Base-by-base conservation (phyloP, 2,329 filamentous ascomycete species). In the Botryotinia globosa region DNA sequence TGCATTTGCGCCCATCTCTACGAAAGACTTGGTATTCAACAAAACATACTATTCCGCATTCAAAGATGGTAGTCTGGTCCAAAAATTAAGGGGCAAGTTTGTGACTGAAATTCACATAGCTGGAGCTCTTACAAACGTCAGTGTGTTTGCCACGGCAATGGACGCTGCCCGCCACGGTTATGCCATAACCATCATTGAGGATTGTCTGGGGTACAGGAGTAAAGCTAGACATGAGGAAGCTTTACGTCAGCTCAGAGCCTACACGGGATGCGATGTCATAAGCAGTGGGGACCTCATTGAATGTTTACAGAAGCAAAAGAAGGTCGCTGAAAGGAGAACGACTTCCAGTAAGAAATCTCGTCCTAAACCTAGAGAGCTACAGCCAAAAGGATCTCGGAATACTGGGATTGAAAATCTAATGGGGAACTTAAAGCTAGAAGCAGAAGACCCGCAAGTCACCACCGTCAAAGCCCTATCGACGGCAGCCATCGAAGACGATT, bases 11-110 rank as follows among this genome's bases (percentile, higher is more conserved):
- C 62, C 70, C n/a, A 62, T 72, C 65, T 69, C 56, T 22, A n/a
- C 54, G 56, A 72, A 72, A 59, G 89, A 91, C 74, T 79, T 86
- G 61, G 80, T 84, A 63, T 81, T 90, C 71, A 83, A 77, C 25
- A 98, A 97, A 81, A 89, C 89, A 8, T 88, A 93, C 77, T 98
- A 98, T 82, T 98, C 96, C 6, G 94, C 94, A 22, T 94, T 98
- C 80, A 88, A 90, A 70, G 89, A 88, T 14, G 93, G 91, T 0
- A 87, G 88, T 66, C 85, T 98, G 25, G 86, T 98, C 12, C 86
- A 91, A 67, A 86, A 89, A n/a, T 83, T 98, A 63, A 89, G 94
- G n/a, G 90, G 90, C n/a, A 92, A 90, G 75, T 90, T 98, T 76
- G 89, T 97, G 73, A 97, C 94, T 3, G 92, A 98, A 78, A 85